phyloP scores from a whole-genome alignment of 768 basidiomycete genomes.

The Suillus decipiens region DNA sequence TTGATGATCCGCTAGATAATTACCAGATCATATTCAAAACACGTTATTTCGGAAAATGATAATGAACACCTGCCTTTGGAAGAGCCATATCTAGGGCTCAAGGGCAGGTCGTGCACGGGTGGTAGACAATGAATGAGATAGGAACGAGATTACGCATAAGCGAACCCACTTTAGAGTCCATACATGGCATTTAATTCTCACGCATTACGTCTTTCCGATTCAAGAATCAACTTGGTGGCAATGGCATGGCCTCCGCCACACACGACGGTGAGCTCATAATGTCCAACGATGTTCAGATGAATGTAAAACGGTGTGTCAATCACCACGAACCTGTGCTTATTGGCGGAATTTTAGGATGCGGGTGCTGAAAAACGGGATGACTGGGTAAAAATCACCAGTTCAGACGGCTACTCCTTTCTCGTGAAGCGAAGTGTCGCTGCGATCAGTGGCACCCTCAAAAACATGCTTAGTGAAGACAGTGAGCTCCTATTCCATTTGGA shows the following conservation, averaged over 20 bases:
- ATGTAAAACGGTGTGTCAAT: conserved; percentile 18
- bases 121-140: conserved; percentile 15
- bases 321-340: not conserved
- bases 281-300: conserved; percentile 20
- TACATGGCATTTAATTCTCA: conserved; percentile 19
- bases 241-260: not conserved
- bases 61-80: conserved; percentile 33
- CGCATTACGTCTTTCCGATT: not conserved
- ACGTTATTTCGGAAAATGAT: conserved; percentile 8
- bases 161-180: conserved; percentile 15
- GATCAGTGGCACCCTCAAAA: conserved; percentile 78
- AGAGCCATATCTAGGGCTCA: conserved; percentile 33
- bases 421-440: conserved; percentile 74
- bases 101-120: conserved; percentile 18
- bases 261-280: conserved; percentile 17
- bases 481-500: conserved; percentile 23
- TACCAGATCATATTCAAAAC: conserved; percentile 3
- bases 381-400: conserved; percentile 78
- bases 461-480: conserved; percentile 79
- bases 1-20: conserved; percentile 52
- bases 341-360: not conserved
- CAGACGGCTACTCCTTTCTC: conserved; percentile 82
- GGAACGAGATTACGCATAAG: not conserved
- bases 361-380: conserved; percentile 36
- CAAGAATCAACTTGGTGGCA: not conserved